Evolutionary conservation across 2,329 filamentous ascomycete species (phyloP).

Genomic region (Amauroascus niger): DNA sequence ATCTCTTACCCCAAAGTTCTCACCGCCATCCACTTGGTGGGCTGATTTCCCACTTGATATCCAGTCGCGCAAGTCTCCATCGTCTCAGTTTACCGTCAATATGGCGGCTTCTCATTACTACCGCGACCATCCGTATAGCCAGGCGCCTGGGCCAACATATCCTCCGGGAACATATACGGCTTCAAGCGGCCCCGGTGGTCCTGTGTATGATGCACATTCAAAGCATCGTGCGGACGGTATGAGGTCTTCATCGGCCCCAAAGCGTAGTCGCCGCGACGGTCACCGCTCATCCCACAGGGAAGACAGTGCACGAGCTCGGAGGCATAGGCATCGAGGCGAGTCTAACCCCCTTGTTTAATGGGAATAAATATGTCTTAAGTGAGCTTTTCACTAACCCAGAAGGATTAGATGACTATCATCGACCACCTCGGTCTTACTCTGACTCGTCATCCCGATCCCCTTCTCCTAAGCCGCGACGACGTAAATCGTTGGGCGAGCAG

Average conservation of each 20-base stretch:
- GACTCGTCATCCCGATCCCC: constrained; percentile 33
- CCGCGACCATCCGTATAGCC: not conserved
- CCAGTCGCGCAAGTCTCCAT: no score
- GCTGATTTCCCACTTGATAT: not conserved
- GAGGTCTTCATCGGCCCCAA: constrained; percentile 3
- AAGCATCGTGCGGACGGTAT: not conserved
- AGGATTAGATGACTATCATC: constrained; percentile 20
- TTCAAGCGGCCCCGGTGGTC: not conserved
- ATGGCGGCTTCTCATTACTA: constrained; percentile 7
- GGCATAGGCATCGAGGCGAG: constrained; percentile 27
- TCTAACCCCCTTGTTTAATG: constrained; percentile 5
- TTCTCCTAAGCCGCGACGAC: constrained; percentile 33
- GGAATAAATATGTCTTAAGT: no score
- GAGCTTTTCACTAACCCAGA: not conserved
- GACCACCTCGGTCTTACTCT: constrained; percentile 22
- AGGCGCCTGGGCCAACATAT: not conserved
- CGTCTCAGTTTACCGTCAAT: not conserved
- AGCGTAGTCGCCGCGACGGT: not conserved
- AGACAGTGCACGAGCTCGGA: not conserved
- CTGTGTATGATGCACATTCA: not conserved
- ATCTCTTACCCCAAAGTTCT: no score
- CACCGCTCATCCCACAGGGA: not conserved
- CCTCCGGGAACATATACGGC: not conserved
- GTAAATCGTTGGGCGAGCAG: constrained; percentile 41
- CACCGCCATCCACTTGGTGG: no score